Percentiles rank a stretch among this genome's conserved stretches.
phyloP scores from a whole-genome alignment of 2,329 filamentous ascomycete species.

The Fusarium incarnatum region DNA sequence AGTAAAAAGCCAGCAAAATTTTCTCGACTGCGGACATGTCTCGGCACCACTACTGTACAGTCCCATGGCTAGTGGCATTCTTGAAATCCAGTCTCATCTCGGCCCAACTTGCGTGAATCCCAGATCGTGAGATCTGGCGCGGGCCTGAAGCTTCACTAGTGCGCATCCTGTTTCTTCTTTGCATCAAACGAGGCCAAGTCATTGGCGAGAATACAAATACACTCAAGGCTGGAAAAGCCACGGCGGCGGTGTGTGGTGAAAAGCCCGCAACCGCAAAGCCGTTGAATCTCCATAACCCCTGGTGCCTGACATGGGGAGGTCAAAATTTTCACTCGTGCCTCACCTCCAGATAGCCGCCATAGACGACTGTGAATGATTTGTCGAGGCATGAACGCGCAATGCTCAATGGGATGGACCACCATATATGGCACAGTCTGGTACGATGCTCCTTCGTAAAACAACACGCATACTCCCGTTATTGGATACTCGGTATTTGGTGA shows the following conservation, averaged over 20 bases:
- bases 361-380: conserved; percentile 19
- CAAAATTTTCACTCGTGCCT: conserved; percentile 2
- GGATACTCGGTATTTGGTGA: conserved; percentile 24
- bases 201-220: conserved; percentile 28
- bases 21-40: conserved; percentile 32
- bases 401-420: conserved; percentile 4
- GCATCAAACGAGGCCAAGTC: conserved; percentile 19
- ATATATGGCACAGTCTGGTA: conserved; percentile 5
- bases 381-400: conserved; percentile 25
- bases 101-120: conserved; percentile 36
- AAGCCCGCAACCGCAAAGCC: conserved; percentile 30
- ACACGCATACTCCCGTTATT: conserved; percentile 12
- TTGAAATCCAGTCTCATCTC: conserved; percentile 28
- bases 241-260: conserved; percentile 35
- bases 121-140: conserved; percentile 42
- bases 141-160: conserved; percentile 36
- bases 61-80: conserved; percentile 28
- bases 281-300: conserved; percentile 28
- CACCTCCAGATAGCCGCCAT: conserved; percentile 23
- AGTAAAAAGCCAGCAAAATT: conserved; percentile 17
- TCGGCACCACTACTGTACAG: conserved; percentile 34
- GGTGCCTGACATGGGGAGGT: conserved; percentile 17
- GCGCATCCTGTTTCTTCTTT: conserved; percentile 34
- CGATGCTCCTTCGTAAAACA: conserved; percentile 1
- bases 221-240: conserved; percentile 24